These are phyloP conservation scores for Eucalyptus cloeziana DNA, from an alignment of 345 rosid species.

Conservation along the genomic window DNA sequence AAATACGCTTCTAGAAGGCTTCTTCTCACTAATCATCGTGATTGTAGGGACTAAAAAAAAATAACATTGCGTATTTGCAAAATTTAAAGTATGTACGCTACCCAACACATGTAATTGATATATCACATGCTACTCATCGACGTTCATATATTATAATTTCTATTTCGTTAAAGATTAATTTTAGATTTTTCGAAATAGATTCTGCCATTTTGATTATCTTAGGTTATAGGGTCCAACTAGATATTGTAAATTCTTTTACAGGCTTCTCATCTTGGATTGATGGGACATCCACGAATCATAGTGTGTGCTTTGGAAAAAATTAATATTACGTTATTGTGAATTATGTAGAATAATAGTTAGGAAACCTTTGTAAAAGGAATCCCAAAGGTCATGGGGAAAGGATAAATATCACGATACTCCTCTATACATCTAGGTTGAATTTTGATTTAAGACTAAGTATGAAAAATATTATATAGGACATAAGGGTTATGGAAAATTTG, in stretches of 20 bases:
- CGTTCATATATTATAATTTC: neutral
- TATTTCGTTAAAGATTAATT: neutral
- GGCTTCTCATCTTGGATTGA: neutral
- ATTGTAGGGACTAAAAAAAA: neutral
- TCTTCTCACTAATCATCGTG: neutral
- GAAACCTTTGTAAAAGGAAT: neutral
- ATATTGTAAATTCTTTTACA: neutral
- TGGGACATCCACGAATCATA: neutral
- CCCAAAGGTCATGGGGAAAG: neutral
- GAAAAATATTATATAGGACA: neutral
- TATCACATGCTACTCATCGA: neutral
- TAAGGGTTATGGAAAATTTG: neutral
- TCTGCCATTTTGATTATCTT: neutral
- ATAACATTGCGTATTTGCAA: neutral
- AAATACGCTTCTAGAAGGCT: neutral
- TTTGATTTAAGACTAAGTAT: neutral
- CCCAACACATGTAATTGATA: neutral
- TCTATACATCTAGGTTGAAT: neutral
- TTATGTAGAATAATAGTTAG: neutral
- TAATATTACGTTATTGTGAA: neutral
- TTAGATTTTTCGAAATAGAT: neutral
- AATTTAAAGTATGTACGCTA: neutral
- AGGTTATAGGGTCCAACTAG: no score
- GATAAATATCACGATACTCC: neutral
- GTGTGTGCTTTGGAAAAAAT: neutral